phyloP scores from a whole-genome alignment of 108 stramenopile genomes.

The Conticribra weissflogii region DNA sequence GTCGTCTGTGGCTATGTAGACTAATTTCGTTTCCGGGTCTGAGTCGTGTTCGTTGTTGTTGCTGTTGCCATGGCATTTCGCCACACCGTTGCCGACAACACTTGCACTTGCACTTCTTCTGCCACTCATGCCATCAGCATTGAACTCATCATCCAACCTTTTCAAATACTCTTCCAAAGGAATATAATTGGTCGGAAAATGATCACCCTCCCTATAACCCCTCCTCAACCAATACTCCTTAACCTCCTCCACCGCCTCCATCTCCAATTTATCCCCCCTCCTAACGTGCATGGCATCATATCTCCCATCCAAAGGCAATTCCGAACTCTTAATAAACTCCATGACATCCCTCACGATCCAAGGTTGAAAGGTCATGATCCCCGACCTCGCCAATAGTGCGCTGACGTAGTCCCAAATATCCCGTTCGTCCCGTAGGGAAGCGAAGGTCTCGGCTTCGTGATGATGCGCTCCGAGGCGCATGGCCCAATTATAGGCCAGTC shows the following conservation, averaged over 20 bases:
- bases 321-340: constrained; percentile 16
- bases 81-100: no score
- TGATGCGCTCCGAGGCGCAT: constrained; percentile 26
- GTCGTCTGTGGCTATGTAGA: constrained; percentile 45
- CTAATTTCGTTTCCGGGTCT: no score
- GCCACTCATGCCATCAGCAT: constrained; percentile 4
- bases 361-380: constrained; percentile 34
- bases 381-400: constrained; percentile 40
- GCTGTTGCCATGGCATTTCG: no score
- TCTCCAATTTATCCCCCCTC: constrained; percentile 31
- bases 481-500: constrained; percentile 26
- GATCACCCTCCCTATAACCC: constrained; percentile 15
- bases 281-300: constrained; percentile 45
- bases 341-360: constrained; percentile 45
- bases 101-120: constrained; percentile 3
- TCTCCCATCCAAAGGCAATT: constrained; percentile 20
- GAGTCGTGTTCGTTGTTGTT: no score
- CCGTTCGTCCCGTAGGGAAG: constrained; percentile 6
- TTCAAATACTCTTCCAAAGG: constrained; percentile 38
- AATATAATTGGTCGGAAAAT: constrained; percentile 28
- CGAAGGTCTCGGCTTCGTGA: constrained; percentile 28
- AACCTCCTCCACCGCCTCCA: constrained; percentile 10
- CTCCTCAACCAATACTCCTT: constrained; percentile 9
- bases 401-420: constrained; percentile 44
- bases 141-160: not conserved